Evolutionary conservation across 1,284 basidiomycete species (phyloP).

Genomic region (Amylostereum areolatum): DNA sequence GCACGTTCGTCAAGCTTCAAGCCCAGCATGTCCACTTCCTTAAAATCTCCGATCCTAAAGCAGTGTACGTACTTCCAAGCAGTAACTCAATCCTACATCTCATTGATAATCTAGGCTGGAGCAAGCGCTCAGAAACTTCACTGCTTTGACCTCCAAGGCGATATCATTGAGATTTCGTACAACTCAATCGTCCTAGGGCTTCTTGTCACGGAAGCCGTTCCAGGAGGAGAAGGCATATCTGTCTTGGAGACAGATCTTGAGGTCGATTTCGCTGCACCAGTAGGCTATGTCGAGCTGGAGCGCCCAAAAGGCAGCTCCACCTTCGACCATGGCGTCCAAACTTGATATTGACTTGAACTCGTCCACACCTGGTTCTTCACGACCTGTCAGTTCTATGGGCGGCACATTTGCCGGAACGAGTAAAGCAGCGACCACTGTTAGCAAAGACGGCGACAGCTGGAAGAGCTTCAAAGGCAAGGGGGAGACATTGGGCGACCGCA

Average conservation of each 20-base stretch:
- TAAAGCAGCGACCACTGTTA: constrained; percentile 40
- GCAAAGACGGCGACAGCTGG: constrained; percentile 74
- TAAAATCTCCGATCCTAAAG: constrained; percentile 93
- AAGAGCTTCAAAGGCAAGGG: constrained; percentile 94
- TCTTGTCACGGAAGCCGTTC: constrained; percentile 90
- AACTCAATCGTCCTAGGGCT: constrained; percentile 93
- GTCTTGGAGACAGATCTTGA: constrained; percentile 96
- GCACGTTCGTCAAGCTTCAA: constrained; percentile 95
- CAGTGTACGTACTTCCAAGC: constrained; percentile 66
- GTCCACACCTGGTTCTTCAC: constrained; percentile 74
- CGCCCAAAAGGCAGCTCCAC: constrained; percentile 73
- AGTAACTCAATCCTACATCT: background rate
- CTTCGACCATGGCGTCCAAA: constrained; percentile 94
- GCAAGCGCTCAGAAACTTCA: constrained; percentile 91
- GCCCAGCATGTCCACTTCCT: constrained; percentile 94
- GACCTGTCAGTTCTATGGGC: constrained; percentile 70
- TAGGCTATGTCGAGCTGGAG: constrained; percentile 87
- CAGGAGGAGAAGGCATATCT: constrained; percentile 84
- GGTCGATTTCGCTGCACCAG: constrained; percentile 76
- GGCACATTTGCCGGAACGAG: constrained; percentile 56
- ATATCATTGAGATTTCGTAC: constrained; percentile 89
- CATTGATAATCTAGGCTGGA: constrained; percentile 64
- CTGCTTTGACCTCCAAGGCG: constrained; percentile 80
- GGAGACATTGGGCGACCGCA: constrained; percentile 82
- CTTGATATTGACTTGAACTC: constrained; percentile 90